Conservation (phyloP, 2,329 filamentous ascomycete species). For the Pyricularia pennisetigena region DNA sequence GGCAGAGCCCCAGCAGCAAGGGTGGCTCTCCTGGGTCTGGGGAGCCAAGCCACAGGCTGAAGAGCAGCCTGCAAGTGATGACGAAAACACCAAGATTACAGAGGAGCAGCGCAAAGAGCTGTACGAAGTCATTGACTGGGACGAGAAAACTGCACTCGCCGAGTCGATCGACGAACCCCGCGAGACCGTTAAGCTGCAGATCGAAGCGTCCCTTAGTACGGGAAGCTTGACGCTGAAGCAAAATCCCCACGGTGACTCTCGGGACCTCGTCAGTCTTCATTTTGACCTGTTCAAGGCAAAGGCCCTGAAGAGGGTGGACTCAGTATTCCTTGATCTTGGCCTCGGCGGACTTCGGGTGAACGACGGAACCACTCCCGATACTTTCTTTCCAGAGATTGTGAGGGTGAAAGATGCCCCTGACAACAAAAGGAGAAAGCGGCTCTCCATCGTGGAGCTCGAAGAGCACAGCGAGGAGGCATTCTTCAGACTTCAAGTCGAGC, state of each 20-base stretch:
- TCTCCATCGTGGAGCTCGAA: slow-evolving; percentile 46
- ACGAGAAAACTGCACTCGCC: slow-evolving; percentile 84
- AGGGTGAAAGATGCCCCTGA: slow-evolving; percentile 80
- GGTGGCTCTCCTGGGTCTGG: slow-evolving; percentile 91
- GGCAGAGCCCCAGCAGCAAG: slow-evolving; percentile 50
- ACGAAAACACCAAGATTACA: slow-evolving; percentile 78
- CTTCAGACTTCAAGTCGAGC: slow-evolving; percentile 86
- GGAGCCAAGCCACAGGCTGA: slow-evolving; percentile 53
- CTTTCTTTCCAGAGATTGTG: slow-evolving; percentile 89
- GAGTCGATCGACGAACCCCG: slow-evolving; percentile 83
- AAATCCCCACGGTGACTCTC: slow-evolving; percentile 65
- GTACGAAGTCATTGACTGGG: slow-evolving; percentile 96
- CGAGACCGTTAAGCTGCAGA: slow-evolving; percentile 84
- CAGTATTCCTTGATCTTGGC: slow-evolving; percentile 77
- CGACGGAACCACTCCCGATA: slow-evolving; percentile 88
- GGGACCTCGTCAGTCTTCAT: slow-evolving; percentile 79
- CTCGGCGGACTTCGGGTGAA: slow-evolving; percentile 90
- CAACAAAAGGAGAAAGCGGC: slow-evolving; percentile 30
- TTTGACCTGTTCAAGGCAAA: slow-evolving; percentile 94
- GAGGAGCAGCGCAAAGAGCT: slow-evolving; percentile 94
- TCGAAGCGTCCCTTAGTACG: slow-evolving; percentile 87
- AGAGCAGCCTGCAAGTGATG: slow-evolving; percentile 46
- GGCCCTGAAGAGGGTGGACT: slow-evolving; percentile 81
- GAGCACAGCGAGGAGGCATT: slow-evolving; percentile 56
- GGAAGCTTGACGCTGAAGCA: slow-evolving; percentile 93